These are phyloP conservation scores for Pseudomonodictys pantanalensis DNA, from an alignment of 495 filamentous ascomycete species.

Conservation along the genomic window DNA sequence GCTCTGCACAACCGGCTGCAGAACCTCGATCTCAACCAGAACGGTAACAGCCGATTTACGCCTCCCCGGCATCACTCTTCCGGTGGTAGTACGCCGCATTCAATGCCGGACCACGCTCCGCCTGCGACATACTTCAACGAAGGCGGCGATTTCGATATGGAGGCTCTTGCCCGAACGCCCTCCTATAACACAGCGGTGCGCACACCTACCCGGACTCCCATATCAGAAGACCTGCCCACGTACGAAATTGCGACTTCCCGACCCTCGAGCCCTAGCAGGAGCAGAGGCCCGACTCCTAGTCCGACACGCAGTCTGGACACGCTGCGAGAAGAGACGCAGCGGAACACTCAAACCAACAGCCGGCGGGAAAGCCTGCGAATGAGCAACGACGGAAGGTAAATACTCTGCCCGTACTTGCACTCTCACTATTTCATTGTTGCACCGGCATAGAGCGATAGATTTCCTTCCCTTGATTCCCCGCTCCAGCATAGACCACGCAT, in stretches of 20 bases:
- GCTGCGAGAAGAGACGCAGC: slow-evolving; percentile 26
- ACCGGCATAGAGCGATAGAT: too few relatives aligned
- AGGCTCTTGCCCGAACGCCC: slow-evolving; percentile 39
- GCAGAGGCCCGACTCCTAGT: slow-evolving; percentile 7
- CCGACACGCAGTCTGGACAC: slow-evolving; percentile 27
- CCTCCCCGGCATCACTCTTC: slow-evolving; percentile 9
- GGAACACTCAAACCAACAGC: slow-evolving; percentile 30
- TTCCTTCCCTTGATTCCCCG: neutral
- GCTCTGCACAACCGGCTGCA: slow-evolving; percentile 39
- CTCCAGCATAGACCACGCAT: too few relatives aligned
- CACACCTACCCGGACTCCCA: slow-evolving; percentile 35
- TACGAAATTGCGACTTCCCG: slow-evolving; percentile 44
- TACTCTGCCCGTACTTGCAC: neutral
- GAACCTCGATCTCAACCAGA: slow-evolving; percentile 33
- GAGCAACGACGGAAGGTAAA: slow-evolving; percentile 25
- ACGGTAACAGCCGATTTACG: slow-evolving; percentile 4
- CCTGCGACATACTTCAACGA: slow-evolving; percentile 17
- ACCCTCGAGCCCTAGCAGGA: slow-evolving; percentile 34
- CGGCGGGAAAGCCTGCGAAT: slow-evolving; percentile 5
- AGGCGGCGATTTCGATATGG: slow-evolving; percentile 37
- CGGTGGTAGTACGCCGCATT: slow-evolving; percentile 27
- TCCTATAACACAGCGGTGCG: slow-evolving; percentile 43
- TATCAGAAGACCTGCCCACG: slow-evolving; percentile 36
- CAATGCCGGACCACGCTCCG: slow-evolving; percentile 2
- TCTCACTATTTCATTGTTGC: neutral